Base-by-base conservation (phyloP, 2,329 filamentous ascomycete genomes). In the Gaeumannomyces sp. region DNA sequence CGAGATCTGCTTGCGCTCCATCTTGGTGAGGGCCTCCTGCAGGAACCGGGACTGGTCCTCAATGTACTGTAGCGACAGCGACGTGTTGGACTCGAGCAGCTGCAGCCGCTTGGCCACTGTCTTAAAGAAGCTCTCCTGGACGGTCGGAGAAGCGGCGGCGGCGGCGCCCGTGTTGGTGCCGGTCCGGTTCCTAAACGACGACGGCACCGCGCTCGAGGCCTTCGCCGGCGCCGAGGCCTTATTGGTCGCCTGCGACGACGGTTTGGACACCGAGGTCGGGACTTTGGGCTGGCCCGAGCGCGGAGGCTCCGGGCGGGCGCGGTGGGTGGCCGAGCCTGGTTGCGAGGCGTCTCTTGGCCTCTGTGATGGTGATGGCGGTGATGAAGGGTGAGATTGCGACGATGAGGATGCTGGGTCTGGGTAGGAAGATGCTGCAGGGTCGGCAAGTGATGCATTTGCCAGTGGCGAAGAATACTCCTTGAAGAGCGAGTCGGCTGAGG, bases 91-190 rank as follows among this genome's bases (percentile, higher is more conserved):
- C 76, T 99, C 95, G 10, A 98, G 87, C 70, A 93, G 88, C 69
- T 94, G 91, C 5, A 99, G 83, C 1, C 95, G 91, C 76, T 98
- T 98, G 68, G 93, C 92, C 11, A 98, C 89, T 4, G 93, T 92
- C 75, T 98, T 98, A 83, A 97, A 99, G 77, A 99, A 98, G 1
- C 91, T 95, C 74, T 99, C 95, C 75, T 99, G 95, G 1, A 96
- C 95, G 0, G 93, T 93, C 2, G 94, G 93, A 0, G 87, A 85
- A 1, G 89, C 77, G 31, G 77, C 70, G 31, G 76, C 69, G 61
- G 76, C 66, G 29, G 75, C 79, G 71, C 69, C 79, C 65, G 76
- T 78, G 66, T 74, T 75, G 72, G 72, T 76, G 64, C 73, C 76
- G 27, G 70, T 66, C 11, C 69, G 66, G 10, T 62, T 62, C 28